Evolutionary conservation across 805 yeast genomes (phyloP).

Genomic region (Yarrowia sp.): DNA sequence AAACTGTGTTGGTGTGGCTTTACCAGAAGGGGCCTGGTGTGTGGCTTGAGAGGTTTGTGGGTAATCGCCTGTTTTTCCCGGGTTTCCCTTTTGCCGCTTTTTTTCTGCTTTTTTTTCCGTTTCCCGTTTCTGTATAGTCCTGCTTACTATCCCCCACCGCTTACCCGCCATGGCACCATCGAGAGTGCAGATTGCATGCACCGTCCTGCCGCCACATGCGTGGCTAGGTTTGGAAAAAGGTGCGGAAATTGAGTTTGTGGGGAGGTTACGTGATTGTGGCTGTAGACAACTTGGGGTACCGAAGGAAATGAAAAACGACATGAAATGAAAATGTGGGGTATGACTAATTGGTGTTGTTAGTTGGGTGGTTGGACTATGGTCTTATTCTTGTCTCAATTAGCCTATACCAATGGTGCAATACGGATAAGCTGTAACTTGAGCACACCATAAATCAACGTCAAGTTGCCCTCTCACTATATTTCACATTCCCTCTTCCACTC

Average conservation of each 20-base stretch:
- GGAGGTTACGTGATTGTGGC: slow-evolving; percentile 4
- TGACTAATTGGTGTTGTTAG: too few relatives aligned
- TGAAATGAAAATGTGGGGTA: too few relatives aligned
- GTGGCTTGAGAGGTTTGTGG: not conserved
- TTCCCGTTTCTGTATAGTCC: not conserved
- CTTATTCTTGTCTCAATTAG: too few relatives aligned
- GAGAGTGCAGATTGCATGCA: slow-evolving; percentile 17
- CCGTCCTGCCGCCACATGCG: slow-evolving; percentile 17
- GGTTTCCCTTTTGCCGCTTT: not conserved
- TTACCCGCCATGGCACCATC: slow-evolving; percentile 19
- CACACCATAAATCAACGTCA: too few relatives aligned
- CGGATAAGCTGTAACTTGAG: too few relatives aligned
- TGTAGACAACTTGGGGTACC: not conserved
- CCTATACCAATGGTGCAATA: too few relatives aligned
- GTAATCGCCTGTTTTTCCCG: not conserved
- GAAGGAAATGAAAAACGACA: too few relatives aligned
- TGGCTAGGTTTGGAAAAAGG: not conserved
- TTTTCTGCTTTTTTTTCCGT: not conserved
- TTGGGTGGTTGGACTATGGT: too few relatives aligned
- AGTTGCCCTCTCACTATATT: too few relatives aligned
- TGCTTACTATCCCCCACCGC: not conserved
- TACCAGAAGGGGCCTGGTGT: not conserved
- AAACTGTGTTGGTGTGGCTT: slow-evolving; percentile 22
- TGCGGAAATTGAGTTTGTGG: not conserved
- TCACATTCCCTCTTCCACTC: not conserved